A percentile compares a stretch with the other conserved stretches of the same genome.
Evolutionary conservation across 306 rosid genomes (phyloP).

Genomic region (Cucurbita argyrosperma): DNA sequence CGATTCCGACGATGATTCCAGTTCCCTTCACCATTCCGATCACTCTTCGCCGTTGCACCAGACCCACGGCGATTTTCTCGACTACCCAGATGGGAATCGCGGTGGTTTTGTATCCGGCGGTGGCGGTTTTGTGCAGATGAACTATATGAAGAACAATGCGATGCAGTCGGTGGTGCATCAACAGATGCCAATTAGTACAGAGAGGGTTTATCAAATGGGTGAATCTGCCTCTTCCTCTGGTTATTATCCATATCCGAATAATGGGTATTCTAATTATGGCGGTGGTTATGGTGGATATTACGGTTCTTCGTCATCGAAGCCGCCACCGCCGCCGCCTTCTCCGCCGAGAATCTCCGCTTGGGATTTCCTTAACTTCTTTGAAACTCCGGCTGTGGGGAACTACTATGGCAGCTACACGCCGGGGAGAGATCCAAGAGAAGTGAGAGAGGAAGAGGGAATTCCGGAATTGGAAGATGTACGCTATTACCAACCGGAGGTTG

Average conservation of each 20-base stretch:
- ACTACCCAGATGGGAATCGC: slow-evolving; percentile 1
- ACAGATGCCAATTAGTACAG: slow-evolving; percentile 35
- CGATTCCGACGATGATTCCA: slow-evolving; percentile 36
- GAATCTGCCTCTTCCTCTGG: slow-evolving; percentile 52
- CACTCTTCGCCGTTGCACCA: slow-evolving; percentile 45
- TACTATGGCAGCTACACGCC: slow-evolving; percentile 46
- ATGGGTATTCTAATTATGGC: slow-evolving; percentile 5
- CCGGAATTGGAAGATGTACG: slow-evolving; percentile 89
- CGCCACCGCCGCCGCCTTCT: slow-evolving; percentile 72
- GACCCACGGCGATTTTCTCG: slow-evolving; percentile 5
- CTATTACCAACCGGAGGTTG: slow-evolving; percentile 53
- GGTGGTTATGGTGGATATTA: slow-evolving; percentile 12
- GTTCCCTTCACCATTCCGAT: slow-evolving; percentile 35
- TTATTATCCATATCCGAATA: slow-evolving; percentile 10
- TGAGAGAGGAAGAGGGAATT: slow-evolving; percentile 81
- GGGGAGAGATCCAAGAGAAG: slow-evolving; percentile 54
- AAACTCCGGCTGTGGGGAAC: slow-evolving; percentile 13
- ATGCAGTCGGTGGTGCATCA: slow-evolving; percentile 51
- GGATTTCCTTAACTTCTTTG: slow-evolving; percentile 66
- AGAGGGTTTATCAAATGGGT: slow-evolving; percentile 36
- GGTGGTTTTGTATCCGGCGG: not conserved
- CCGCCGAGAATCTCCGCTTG: slow-evolving; percentile 61
- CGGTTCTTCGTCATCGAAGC: slow-evolving; percentile 33
- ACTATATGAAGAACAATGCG: slow-evolving; percentile 51
- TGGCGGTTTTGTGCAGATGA: slow-evolving; percentile 26